Percentiles rank a stretch among this genome's conserved stretches.
These are phyloP conservation scores for Mortierella alpina DNA, from an alignment of 192 early-diverging fungal genomes.

Conservation along the genomic window DNA sequence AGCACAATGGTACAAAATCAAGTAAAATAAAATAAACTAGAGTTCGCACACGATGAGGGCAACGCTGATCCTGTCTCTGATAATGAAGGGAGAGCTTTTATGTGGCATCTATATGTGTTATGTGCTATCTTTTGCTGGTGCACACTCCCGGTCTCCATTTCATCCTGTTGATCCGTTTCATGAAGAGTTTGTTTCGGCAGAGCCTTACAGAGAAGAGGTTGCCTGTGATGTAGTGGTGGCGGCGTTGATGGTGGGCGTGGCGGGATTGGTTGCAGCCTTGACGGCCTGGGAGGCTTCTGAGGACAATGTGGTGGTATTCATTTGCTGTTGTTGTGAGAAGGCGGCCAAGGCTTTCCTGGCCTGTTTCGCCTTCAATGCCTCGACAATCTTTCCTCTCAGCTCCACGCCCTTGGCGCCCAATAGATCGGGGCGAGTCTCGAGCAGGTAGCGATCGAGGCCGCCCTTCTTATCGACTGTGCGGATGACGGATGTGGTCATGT, in stretches of 20 bases:
- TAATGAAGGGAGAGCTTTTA: too few species aligned
- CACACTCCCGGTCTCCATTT: neutral
- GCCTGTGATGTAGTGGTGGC: conserved; percentile 11
- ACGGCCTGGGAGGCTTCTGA: conserved; percentile 17
- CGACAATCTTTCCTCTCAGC: conserved; percentile 54
- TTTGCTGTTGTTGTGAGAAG: neutral
- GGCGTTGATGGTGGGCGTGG: conserved; percentile 1
- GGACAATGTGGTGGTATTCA: conserved; percentile 14
- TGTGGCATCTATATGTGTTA: too few species aligned
- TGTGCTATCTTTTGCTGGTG: too few species aligned
- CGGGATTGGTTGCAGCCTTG: neutral
- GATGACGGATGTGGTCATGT: conserved; percentile 74
- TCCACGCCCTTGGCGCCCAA: conserved; percentile 57
- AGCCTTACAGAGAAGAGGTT: conserved; percentile 9
- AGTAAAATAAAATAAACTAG: neutral
- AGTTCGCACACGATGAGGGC: too few species aligned
- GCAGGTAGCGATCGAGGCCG: conserved; percentile 80
- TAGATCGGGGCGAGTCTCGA: conserved; percentile 75
- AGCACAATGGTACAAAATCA: neutral
- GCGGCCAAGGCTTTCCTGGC: conserved; percentile 41
- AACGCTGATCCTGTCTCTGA: too few species aligned
- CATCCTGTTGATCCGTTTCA: neutral
- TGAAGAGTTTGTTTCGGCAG: neutral
- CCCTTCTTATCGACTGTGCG: conserved; percentile 88
- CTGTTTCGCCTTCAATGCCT: conserved; percentile 68